These are phyloP conservation scores for Fusarium xyrophilum DNA, from an alignment of 2,329 filamentous ascomycete genomes.

Conservation along the genomic window DNA sequence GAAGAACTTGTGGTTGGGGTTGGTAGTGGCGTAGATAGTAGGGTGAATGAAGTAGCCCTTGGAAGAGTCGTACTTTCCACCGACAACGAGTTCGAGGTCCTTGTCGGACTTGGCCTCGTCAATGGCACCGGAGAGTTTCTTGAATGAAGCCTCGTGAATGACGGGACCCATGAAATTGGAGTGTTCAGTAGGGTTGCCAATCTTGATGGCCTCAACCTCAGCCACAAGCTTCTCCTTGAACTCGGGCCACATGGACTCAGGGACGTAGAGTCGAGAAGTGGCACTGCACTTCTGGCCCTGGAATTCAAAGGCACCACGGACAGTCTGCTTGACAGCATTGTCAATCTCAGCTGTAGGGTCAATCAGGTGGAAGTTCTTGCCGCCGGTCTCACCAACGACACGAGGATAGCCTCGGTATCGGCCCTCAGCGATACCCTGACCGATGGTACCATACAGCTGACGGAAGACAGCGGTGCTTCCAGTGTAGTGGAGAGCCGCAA, in stretches of 20 bases:
- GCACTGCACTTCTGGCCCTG: conserved; percentile 93
- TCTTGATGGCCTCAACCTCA: conserved; percentile 73
- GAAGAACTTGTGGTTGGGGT: conserved; percentile 76
- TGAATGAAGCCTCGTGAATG: conserved; percentile 82
- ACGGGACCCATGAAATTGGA: conserved; percentile 86
- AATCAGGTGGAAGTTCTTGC: conserved; percentile 91
- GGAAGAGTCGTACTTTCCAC: conserved; percentile 77
- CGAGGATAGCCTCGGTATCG: conserved; percentile 86
- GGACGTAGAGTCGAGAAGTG: conserved; percentile 80
- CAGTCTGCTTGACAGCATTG: conserved; percentile 81
- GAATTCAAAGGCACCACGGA: conserved; percentile 88
- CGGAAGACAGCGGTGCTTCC: conserved; percentile 93
- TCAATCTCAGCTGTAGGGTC: conserved; percentile 78
- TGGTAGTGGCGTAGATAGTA: conserved; percentile 78
- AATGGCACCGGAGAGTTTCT: conserved; percentile 79
- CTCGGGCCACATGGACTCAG: conserved; percentile 74
- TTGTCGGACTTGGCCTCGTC: conserved; percentile 79
- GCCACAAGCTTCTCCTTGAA: conserved; percentile 71
- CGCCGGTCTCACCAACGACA: conserved; percentile 88
- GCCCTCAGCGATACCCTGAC: conserved; percentile 78
- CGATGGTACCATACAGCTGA: conserved; percentile 85
- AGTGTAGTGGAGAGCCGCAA: conserved; percentile 93
- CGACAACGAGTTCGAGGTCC: conserved; percentile 74
- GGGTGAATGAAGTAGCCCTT: conserved; percentile 86
- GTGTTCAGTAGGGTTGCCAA: conserved; percentile 73